These are phyloP conservation scores for Didymella pomorum DNA, from an alignment of 2,329 filamentous ascomycete species.

Conservation along the genomic window DNA sequence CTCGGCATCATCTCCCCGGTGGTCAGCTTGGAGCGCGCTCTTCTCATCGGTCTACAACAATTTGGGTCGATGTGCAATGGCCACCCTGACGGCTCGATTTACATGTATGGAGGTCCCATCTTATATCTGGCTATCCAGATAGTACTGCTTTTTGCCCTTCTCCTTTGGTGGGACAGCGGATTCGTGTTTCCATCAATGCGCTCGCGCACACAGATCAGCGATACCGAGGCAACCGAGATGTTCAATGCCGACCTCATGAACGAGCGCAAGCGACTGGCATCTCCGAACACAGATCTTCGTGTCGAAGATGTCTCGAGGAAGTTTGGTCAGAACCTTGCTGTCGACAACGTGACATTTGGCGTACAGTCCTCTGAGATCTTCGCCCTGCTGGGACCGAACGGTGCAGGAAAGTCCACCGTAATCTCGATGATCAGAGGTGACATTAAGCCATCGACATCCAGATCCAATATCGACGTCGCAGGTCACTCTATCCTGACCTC, in stretches of 20 bases:
- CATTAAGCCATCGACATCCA: constrained; percentile 69
- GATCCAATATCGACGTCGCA: constrained; percentile 79
- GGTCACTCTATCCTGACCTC: constrained; percentile 71
- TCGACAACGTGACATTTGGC: constrained; percentile 84
- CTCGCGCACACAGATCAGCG: constrained; percentile 51
- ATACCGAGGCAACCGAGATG: constrained; percentile 61
- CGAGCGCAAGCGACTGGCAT: constrained; percentile 68
- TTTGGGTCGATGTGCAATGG: constrained; percentile 78
- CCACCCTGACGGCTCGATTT: constrained; percentile 67
- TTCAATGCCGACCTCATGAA: constrained; percentile 63
- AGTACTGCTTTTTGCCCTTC: constrained; percentile 70
- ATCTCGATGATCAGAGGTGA: constrained; percentile 88
- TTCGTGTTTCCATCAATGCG: constrained; percentile 58
- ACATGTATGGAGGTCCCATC: constrained; percentile 81
- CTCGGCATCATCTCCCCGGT: constrained; percentile 34
- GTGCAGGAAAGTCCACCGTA: constrained; percentile 87
- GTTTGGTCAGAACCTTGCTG: constrained; percentile 69
- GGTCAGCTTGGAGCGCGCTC: constrained; percentile 28
- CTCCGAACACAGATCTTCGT: constrained; percentile 75
- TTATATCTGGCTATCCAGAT: constrained; percentile 80
- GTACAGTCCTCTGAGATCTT: constrained; percentile 82
- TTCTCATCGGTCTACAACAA: constrained; percentile 50
- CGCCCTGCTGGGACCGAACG: constrained; percentile 86
- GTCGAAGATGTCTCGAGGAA: constrained; percentile 79
- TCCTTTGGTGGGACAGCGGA: constrained; percentile 60